Base-by-base conservation (phyloP, 2,329 filamentous ascomycete genomes). In the Passalora sequoiae region DNA sequence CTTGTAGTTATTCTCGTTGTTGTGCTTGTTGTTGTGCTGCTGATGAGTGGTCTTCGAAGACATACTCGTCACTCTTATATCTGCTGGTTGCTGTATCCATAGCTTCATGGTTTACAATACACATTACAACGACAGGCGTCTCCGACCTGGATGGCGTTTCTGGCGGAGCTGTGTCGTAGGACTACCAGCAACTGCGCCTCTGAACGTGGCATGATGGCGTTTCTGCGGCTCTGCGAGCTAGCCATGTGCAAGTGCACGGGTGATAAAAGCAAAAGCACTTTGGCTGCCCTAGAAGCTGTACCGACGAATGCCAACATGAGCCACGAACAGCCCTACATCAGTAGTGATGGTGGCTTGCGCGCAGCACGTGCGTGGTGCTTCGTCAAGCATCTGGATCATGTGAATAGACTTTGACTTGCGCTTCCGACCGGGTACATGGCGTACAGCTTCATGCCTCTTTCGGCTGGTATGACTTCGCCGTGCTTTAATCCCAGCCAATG, bases 11-110 rank as follows among this genome's bases (percentile, higher is more conserved):
- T n/a, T n/a, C n/a, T n/a, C n/a, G 6, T 29, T 19, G 25, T 39
- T 30, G 22, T 27, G 24, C 13, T 39, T 25, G n/a, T n/a, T 24
- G 27, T 33, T 40, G 38, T 40, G 25, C 2, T 40, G 38, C 28
- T 40, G 38, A 40, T 33, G 28, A 32, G 19, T 32, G 4, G 7
- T 24, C 17, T 15, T 24, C 6, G n/a, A 15, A 20, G 21, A 19
- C 6, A 32, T 6, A 16, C 24, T n/a, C 10, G 15, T n/a, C 3
- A 7, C 4, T 20, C 29, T 32, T 40, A 40, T 40, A 40, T 32
- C 38, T n/a, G 10, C 27, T 22, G 9, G 20, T 6, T 7, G 2
- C 12, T 12, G 9, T 8, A 15, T 13, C 33, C 8, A 5, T 24
- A 20, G 17, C 12, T 36, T 20, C 20, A n/a, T 20, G 15, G 10